Conservation (phyloP, 2,329 filamentous ascomycete genomes). For the Escovopsis sp. region DNA sequence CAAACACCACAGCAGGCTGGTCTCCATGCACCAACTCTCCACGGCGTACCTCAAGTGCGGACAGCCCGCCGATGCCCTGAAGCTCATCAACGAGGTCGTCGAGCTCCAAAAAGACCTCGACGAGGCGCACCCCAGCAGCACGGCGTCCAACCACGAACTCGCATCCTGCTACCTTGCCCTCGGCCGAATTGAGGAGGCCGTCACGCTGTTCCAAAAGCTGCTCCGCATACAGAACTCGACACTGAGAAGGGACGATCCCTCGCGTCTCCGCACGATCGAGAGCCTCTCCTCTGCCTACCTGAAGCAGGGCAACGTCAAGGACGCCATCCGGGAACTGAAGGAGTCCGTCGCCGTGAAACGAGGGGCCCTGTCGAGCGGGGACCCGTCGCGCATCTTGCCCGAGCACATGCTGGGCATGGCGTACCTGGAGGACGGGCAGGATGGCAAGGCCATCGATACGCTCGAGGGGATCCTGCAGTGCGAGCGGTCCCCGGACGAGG, state of each 20-base stretch:
- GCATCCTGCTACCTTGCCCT: conserved; percentile 1
- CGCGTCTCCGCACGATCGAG: not conserved
- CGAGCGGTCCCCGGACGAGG: not conserved
- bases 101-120: not conserved
- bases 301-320: not conserved
- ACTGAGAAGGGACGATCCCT: not conserved
- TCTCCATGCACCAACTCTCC: not conserved
- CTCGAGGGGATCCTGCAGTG: conserved; percentile 1
- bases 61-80: not conserved
- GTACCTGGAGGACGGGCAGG: not conserved
- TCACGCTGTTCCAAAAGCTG: not conserved
- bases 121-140: conserved; percentile 1
- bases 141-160: conserved; percentile 3
- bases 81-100: not conserved
- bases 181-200: not conserved
- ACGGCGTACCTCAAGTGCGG: not conserved
- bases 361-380: too few relatives aligned
- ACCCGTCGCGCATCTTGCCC: not conserved
- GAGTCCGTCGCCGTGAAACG: too few relatives aligned
- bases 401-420: not conserved
- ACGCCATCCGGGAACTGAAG: too few relatives aligned
- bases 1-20: not conserved
- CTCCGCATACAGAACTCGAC: not conserved
- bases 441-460: conserved; percentile 2
- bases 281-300: not conserved